These are phyloP conservation scores for Puccinia polysora DNA, from an alignment of 1,284 basidiomycete genomes.

Conservation along the genomic window DNA sequence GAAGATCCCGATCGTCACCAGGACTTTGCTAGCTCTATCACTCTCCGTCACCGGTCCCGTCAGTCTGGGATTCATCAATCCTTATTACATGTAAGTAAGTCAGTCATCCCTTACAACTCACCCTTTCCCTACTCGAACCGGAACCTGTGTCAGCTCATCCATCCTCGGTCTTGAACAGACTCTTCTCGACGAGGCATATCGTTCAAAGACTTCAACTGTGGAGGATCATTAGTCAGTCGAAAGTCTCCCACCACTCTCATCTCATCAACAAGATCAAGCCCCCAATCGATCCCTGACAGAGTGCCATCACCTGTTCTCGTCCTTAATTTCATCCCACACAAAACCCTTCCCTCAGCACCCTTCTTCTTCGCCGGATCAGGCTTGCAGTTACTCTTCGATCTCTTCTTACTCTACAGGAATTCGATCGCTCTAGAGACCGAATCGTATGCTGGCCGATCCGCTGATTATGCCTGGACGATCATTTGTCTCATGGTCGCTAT, in stretches of 20 bases:
- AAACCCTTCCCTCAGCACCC: constrained; percentile 23
- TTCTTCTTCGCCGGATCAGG: constrained; percentile 44
- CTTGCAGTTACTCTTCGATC: constrained; percentile 42
- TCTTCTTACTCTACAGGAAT: constrained; percentile 42
- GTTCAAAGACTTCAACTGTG: constrained; percentile 35
- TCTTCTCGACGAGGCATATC: constrained; percentile 33
- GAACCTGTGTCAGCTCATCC: neutral
- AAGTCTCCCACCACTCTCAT: neutral
- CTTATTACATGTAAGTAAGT: constrained; percentile 43
- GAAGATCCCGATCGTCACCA: constrained; percentile 41
- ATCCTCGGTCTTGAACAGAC: neutral
- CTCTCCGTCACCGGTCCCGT: constrained; percentile 42
- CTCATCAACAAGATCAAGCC: neutral
- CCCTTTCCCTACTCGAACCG: neutral
- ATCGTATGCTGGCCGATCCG: constrained; percentile 27
- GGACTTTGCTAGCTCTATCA: constrained; percentile 29
- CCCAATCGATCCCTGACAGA: no score
- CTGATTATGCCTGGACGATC: constrained; percentile 44
- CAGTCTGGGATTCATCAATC: constrained; percentile 31
- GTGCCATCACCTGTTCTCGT: no score
- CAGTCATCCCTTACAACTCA: no score
- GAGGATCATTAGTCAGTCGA: constrained; percentile 35
- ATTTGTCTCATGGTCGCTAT: constrained; percentile 38
- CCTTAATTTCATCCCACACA: no score
- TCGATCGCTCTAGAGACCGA: constrained; percentile 42